These are phyloP conservation scores for Madurella fahalii DNA, from an alignment of 2,329 filamentous ascomycete species.

Conservation along the genomic window DNA sequence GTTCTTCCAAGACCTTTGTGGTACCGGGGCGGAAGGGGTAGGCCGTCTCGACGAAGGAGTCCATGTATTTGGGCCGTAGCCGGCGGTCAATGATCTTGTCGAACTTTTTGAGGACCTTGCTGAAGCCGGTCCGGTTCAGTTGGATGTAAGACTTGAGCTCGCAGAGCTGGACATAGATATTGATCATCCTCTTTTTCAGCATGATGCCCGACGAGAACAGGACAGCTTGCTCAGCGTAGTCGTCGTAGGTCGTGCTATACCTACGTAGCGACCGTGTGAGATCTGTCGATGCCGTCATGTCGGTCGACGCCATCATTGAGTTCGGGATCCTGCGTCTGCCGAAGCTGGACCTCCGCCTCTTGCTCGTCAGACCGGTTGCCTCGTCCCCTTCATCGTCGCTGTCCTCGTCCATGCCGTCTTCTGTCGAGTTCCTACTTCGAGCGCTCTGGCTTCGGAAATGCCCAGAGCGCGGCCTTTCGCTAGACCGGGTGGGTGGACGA, in stretches of 20 bases:
- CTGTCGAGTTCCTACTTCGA: slow-evolving; percentile 46
- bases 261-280: slow-evolving; percentile 54
- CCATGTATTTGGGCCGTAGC: slow-evolving; percentile 73
- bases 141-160: slow-evolving; percentile 95
- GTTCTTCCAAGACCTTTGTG: slow-evolving; percentile 64
- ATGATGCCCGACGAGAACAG: slow-evolving; percentile 68
- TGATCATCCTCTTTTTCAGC: slow-evolving; percentile 85
- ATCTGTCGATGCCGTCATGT: slow-evolving; percentile 61
- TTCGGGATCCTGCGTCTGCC: slow-evolving; percentile 37
- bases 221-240: slow-evolving; percentile 72
- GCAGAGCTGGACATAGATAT: slow-evolving; percentile 85
- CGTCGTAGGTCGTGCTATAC: slow-evolving; percentile 67
- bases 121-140: slow-evolving; percentile 93
- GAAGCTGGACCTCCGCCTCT: slow-evolving; percentile 34
- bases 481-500: slow-evolving; percentile 25
- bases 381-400: slow-evolving; percentile 62
- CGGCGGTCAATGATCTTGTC: slow-evolving; percentile 90
- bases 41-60: slow-evolving; percentile 67
- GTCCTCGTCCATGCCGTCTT: slow-evolving; percentile 55
- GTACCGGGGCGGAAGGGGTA: slow-evolving; percentile 77
- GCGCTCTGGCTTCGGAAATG: slow-evolving; percentile 32
- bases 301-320: slow-evolving; percentile 41
- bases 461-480: slow-evolving; percentile 14
- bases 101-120: slow-evolving; percentile 96
- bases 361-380: slow-evolving; percentile 49